Evolutionary conservation across 2,329 filamentous ascomycete genomes (phyloP), one percentile per base, ranked within the genome.

Genomic region (Alternaria sp.): DNA sequence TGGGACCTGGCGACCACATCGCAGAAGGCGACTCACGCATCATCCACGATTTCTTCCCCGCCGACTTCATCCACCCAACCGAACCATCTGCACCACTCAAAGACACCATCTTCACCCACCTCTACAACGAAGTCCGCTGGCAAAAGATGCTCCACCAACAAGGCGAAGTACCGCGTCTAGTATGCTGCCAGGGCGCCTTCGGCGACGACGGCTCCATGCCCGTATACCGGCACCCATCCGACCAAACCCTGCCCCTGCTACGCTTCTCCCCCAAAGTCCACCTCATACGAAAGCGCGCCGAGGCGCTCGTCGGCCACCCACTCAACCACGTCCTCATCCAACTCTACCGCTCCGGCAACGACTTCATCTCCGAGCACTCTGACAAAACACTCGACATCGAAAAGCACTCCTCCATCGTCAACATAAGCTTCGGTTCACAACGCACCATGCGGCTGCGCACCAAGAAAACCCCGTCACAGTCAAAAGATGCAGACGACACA

Each of bases 341-440:
- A 75, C 87, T 93, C 61, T 99, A 99, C 75, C 92, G 96, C n/a
- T 86, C 87, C 69, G 93, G 95, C 3, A 89, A 88, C 51, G 96
- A 99, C 80, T 93, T 93, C 77, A 99, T 99, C 66, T 96, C 93
- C 1, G 96, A 99, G 77, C 96, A 99, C 76, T 96, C 93, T 43
- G 96, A 99, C 78, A 99, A 99, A 81, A 97, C 95, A 0, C 84
- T 99, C 23, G 96, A 99, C 77, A 96, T 99, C 60, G 89, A 89
- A 12, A 88, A 87, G 25, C 89, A 86, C 5, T 96, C 92, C 23
- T 94, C 86, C 63, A 97, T 99, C 69, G 93, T 94, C 68, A 99
- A 98, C 75, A 89, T 97, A 53, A 97, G 93, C 68, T 86, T 98
- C n/a, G 96, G 96, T 1, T 94, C 95, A 1, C 90, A 96, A 80